Evolutionary conservation across 2,329 filamentous ascomycete species (phyloP).

Genomic region (Cordyceps pruinosa): DNA sequence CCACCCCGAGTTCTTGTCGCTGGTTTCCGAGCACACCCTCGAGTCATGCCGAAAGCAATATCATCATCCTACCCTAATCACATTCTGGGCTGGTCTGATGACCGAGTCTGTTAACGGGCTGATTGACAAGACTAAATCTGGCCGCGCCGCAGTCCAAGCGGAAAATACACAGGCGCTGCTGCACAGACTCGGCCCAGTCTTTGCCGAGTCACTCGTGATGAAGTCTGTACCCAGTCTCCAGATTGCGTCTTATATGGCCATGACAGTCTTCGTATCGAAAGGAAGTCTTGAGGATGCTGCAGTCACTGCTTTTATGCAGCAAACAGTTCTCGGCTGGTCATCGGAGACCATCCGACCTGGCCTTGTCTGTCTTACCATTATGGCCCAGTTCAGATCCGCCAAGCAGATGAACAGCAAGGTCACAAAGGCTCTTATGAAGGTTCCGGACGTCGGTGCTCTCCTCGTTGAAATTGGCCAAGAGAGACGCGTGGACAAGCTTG

Average conservation of each 20-base stretch:
- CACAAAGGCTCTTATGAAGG: slow-evolving; percentile 59
- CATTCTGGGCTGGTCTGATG: slow-evolving; percentile 86
- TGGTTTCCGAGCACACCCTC: slow-evolving; percentile 72
- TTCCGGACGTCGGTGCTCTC: slow-evolving; percentile 52
- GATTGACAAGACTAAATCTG: slow-evolving; percentile 69
- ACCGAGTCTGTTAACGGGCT: slow-evolving; percentile 80
- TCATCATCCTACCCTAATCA: slow-evolving; percentile 69
- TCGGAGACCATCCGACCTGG: slow-evolving; percentile 65
- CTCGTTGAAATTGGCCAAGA: slow-evolving; percentile 56
- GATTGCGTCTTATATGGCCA: slow-evolving; percentile 85
- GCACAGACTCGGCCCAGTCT: slow-evolving; percentile 55
- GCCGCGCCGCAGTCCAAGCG: slow-evolving; percentile 65
- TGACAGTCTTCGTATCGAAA: slow-evolving; percentile 79
- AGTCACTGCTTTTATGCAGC: slow-evolving; percentile 84
- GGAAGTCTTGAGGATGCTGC: slow-evolving; percentile 70
- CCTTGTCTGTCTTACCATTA: slow-evolving; percentile 70
- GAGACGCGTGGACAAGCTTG: slow-evolving; percentile 63
- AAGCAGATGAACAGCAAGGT: slow-evolving; percentile 64
- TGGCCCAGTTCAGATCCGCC: slow-evolving; percentile 72
- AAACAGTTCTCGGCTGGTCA: slow-evolving; percentile 71
- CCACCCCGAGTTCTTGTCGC: slow-evolving; percentile 66
- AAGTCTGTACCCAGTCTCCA: slow-evolving; percentile 71
- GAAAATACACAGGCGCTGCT: slow-evolving; percentile 77
- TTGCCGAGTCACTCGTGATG: slow-evolving; percentile 72
- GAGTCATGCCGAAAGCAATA: slow-evolving; percentile 64